Evolutionary conservation across 2,329 filamentous ascomycete species (phyloP), one percentile per base, ranked within the genome.

Genomic region (Elsinoe batatas): DNA sequence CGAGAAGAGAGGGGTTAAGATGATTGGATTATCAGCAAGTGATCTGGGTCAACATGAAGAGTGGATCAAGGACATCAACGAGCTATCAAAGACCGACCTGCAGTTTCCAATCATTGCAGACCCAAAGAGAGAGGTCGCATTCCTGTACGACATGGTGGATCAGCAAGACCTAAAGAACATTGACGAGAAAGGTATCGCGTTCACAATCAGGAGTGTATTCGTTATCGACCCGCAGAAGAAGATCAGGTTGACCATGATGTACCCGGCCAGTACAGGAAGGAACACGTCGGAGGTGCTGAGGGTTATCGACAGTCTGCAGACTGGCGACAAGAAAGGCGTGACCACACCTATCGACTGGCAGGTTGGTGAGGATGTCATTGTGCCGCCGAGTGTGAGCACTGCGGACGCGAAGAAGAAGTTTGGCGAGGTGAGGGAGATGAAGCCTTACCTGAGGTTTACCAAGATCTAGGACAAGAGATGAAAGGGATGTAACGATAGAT

Each of bases 161-260:
- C 61, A 67, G 53, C 63, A 68, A 37, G 68, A 71, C 58, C 54
- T 70, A 22, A 61, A 63, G 22, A 69, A 69, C 51, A 62, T 69
- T 18, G 64, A 64, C 50, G 58, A 65, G 50, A 67, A 66, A 58
- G 71, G 71, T 64, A 87, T 91, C 64, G 89, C 90, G 56, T 91
- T 95, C 75, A 95, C 91, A 64, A 95, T 96, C 75, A 88, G 91
- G 67, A 89, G 87, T 64, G 91, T 95, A 69, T 95, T 94, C 79
- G 79, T 95, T 75, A 93, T 95, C 71, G 90, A 95, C 77, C 90
- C 90, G 61, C 83, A 82, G 73, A 95, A 95, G 84, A 91, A 85
- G 72, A 93, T 95, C 74, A 85, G 91, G 65, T 83, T 91, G 69
- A 94, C 89, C 71, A 86, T 95, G 76, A 84, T 87, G 68, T 96